Base-by-base conservation (phyloP, 768 basidiomycete genomes). In the Lactifluus subvellereus region DNA sequence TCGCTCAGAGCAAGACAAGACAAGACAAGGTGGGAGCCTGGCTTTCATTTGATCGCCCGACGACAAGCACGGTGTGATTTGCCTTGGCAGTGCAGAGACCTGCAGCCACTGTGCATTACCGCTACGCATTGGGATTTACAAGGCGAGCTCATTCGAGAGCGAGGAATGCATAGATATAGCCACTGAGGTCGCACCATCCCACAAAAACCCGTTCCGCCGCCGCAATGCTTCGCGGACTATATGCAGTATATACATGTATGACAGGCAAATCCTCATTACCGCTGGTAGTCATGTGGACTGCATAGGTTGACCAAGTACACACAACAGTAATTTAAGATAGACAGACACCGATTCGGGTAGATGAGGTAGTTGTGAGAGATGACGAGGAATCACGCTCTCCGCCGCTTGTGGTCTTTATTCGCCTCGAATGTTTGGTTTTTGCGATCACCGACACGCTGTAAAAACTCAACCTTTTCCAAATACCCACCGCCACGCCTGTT, bases 391-490 rank as follows among this genome's bases (percentile, higher is more conserved):
- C 35, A 68, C 38, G 33, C 57, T 51, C 66, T 52, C 35, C 59
- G 57, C 10, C 88, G 80, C 71, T 89, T 89, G 50, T 70, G 79
- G 57, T 77, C 70, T 68, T 82, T 85, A 65, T 74, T 79, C 11
- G 79, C 76, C 49, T 89, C 88, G 8, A 88, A 71, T 1, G 77
- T 80, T 54, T 84, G 83, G 51, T 88, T 88, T 72, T 81, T 85
- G 64, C 89, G 79, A 53, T 84, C 84, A 37, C 84, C 86, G 0
- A 94, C 91, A 51, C 92, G 76, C 62, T 85, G 76, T 69, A 94
- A 73, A 70, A 94, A 94, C 43, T 92, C 90, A 35, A 91, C 84
- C 74, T 89, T 93, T 67, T 91, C 91, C 20, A 94, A 76, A 73
- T 89, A 94, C 0, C 91, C 89, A 9, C 88, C 90, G 0, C 85